A percentile compares a stretch with the other conserved stretches of the same genome.
Conservation (phyloP, 768 basidiomycete species). For the Phaeolepiota aurea region DNA sequence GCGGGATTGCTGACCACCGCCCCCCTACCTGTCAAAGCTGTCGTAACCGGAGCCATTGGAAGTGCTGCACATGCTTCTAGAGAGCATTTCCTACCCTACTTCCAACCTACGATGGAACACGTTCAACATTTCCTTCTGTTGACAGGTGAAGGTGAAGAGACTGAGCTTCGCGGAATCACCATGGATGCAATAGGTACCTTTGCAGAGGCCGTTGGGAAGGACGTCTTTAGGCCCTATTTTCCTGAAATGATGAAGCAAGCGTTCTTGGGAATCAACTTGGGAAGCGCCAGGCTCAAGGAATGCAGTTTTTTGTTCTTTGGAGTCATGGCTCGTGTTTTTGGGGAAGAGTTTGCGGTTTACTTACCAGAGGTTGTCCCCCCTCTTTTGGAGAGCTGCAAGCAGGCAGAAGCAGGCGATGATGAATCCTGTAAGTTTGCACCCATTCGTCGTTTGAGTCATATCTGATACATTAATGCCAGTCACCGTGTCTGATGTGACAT, state of each 20-base stretch:
- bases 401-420: conserved; percentile 61
- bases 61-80: conserved; percentile 96
- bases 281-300: conserved; percentile 82
- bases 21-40: conserved; percentile 81
- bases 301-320: conserved; percentile 98
- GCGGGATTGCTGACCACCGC: conserved; percentile 80
- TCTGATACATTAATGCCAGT: conserved; percentile 23
- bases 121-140: conserved; percentile 86
- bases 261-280: conserved; percentile 82
- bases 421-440: neutral
- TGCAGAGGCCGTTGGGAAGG: conserved; percentile 92
- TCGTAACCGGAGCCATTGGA: conserved; percentile 96
- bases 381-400: conserved; percentile 74
- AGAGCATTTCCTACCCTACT: conserved; percentile 87
- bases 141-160: conserved; percentile 83
- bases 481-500: conserved; percentile 43
- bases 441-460: neutral
- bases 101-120: conserved; percentile 82
- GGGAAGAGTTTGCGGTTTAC: conserved; percentile 86
- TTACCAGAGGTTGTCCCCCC: conserved; percentile 81
- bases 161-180: conserved; percentile 90
- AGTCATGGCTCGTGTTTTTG: conserved; percentile 96
- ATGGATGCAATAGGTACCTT: conserved; percentile 99
- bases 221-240: conserved; percentile 93
- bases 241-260: conserved; percentile 94